Evolutionary conservation across 2,329 filamentous ascomycete species (phyloP).

Genomic region (Triangularia verruculosa): DNA sequence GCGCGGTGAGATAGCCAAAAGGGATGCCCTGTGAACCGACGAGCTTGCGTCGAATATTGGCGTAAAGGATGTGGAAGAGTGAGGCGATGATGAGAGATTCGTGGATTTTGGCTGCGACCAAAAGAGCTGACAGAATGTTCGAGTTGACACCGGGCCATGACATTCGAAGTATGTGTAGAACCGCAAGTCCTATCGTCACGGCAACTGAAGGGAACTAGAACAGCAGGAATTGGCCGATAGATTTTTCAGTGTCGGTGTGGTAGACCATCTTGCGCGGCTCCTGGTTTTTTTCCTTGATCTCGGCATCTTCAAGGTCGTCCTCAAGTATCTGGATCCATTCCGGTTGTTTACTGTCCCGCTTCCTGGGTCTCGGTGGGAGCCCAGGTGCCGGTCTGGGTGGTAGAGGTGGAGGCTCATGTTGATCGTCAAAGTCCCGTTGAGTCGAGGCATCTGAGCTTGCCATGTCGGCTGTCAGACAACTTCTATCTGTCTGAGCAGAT

Average conservation of each 20-base stretch:
- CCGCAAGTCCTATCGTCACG: not conserved
- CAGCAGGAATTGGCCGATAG: not conserved
- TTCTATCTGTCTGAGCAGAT: too few relatives aligned
- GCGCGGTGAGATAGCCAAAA: constrained; percentile 4
- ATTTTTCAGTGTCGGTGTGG: not conserved
- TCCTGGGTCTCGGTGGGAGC: not conserved
- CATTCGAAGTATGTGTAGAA: not conserved
- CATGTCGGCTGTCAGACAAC: not conserved
- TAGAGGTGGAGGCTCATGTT: not conserved
- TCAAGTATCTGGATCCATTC: not conserved
- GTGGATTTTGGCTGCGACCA: constrained; percentile 8
- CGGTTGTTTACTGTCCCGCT: not conserved
- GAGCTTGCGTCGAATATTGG: constrained; percentile 3
- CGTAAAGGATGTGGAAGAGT: constrained; percentile 8
- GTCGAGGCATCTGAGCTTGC: not conserved
- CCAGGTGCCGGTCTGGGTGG: not conserved
- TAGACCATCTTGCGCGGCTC: not conserved
- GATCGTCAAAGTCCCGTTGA: not conserved
- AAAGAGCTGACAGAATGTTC: not conserved
- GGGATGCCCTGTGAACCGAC: not conserved
- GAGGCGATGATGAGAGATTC: constrained; percentile 8
- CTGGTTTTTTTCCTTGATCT: not conserved
- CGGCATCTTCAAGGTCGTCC: not conserved
- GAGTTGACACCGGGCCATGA: not conserved
- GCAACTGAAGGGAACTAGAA: not conserved